Conservation (phyloP, 495 filamentous ascomycete genomes). For the Oleoguttula mirabilis region DNA sequence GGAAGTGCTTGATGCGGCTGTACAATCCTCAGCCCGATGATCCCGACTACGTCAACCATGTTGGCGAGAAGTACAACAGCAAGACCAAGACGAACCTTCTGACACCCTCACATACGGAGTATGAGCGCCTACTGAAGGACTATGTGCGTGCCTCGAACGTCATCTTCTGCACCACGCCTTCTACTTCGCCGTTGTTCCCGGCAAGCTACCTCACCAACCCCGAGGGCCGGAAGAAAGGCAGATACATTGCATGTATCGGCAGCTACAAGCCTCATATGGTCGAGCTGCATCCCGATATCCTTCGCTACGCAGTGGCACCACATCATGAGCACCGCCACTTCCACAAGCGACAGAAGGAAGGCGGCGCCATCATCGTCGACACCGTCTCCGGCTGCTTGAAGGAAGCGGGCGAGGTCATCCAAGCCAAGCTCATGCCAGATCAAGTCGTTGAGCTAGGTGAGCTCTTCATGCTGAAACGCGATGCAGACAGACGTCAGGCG, state of each 20-base stretch:
- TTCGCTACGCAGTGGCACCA: slow-evolving; percentile 54
- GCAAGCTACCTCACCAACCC: slow-evolving; percentile 48
- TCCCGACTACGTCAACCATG: slow-evolving; percentile 10
- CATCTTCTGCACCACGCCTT: slow-evolving; percentile 73
- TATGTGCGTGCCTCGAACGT: slow-evolving; percentile 58
- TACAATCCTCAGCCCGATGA: slow-evolving; percentile 31
- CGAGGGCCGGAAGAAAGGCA: slow-evolving; percentile 60
- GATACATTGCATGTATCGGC: slow-evolving; percentile 72
- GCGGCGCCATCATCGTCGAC: slow-evolving; percentile 74
- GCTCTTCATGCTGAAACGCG: slow-evolving; percentile 56
- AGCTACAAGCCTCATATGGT: slow-evolving; percentile 76
- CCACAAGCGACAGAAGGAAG: slow-evolving; percentile 57
- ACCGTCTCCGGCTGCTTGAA: slow-evolving; percentile 63
- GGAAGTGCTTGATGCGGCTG: slow-evolving; percentile 44
- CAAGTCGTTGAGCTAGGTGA: slow-evolving; percentile 83
- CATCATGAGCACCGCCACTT: slow-evolving; percentile 43
- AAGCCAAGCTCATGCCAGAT: slow-evolving; percentile 54
- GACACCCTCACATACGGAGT: slow-evolving; percentile 61
- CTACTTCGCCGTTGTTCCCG: slow-evolving; percentile 49
- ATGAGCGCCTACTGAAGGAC: slow-evolving; percentile 49
- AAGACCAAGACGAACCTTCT: slow-evolving; percentile 57
- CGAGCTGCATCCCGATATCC: slow-evolving; percentile 66
- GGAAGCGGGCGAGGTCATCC: slow-evolving; percentile 82
- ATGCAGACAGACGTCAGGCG: slow-evolving; percentile 26
- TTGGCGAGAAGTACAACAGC: slow-evolving; percentile 25